Evolutionary conservation across 2,329 filamentous ascomycete genomes (phyloP), one percentile per base, ranked within the genome.

Genomic region (Sarocladium brachiariae): DNA sequence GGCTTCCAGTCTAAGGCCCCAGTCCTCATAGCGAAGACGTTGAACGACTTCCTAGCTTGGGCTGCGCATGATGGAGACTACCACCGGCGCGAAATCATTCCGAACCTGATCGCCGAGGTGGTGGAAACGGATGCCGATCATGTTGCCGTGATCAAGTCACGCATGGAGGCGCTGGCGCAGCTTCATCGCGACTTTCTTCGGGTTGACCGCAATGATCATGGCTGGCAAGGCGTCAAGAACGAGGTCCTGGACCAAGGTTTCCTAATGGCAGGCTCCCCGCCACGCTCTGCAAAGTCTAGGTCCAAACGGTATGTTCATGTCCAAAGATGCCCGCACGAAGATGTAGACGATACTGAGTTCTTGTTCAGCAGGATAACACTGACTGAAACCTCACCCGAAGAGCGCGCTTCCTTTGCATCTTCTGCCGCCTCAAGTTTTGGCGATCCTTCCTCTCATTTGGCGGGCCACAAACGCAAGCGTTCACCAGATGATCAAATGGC

Each of bases 11-110:
- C 19, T 4, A 49, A 41, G 31, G 43, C 16, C 62, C 64, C 67
- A 0, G 41, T 33, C 0, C 56, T 65, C 23, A 65, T 73, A 48
- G 65, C 65, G 43, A 64, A 59, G 43, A 60, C 63, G 13, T 51
- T 73, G 1, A 61, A 64, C 23, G 58, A 57, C 33, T 71, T 67
- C 48, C 47, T 69, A n/a, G 59, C 54, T 18, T 73, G 70, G 70
- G 68, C 70, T 1, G 65, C 67, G n/a, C 60, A 65, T 13, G 70
- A 73, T 31, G 70, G 67, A 16, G 62, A 61, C 21, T 72, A 68
- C 54, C 54, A 56, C 6, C 55, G 64, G 34, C 57, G 67, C 2
- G 58, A 62, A 2, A 60, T 64, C 25, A 59, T 70, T 2, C 68
- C 70, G 11, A 73, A 73, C 52, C 59, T 72, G 30, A 54, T 68